Conservation (phyloP, 1,284 basidiomycete genomes). For the Moesziomyces sp. region DNA sequence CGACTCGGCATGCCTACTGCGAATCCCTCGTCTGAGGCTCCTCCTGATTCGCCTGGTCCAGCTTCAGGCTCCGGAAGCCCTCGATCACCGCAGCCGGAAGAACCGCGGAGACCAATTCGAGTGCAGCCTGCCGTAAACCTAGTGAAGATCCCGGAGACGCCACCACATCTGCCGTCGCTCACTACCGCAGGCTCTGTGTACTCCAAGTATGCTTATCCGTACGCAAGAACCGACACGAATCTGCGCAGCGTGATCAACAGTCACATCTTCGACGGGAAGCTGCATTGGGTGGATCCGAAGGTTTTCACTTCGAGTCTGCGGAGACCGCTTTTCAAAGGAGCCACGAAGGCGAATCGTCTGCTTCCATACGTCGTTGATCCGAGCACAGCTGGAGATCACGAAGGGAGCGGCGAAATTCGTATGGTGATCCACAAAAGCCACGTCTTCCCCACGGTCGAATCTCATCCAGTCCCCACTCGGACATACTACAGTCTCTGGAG, state of each 20-base stretch:
- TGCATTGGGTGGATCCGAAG: not conserved
- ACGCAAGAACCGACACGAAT: not conserved
- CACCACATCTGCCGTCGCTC: not conserved
- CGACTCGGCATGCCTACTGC: too few relatives aligned
- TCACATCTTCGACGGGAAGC: constrained; percentile 2
- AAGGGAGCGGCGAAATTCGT: not conserved
- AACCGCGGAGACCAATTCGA: too few relatives aligned
- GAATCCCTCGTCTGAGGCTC: too few relatives aligned
- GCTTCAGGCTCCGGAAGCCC: too few relatives aligned
- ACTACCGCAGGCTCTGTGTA: too few relatives aligned
- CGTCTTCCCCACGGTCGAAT: too few relatives aligned
- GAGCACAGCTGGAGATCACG: not conserved
- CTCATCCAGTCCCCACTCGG: not conserved
- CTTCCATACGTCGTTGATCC: not conserved
- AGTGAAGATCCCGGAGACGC: not conserved
- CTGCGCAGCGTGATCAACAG: constrained; percentile 1
- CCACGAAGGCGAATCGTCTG: not conserved
- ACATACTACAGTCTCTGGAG: not conserved
- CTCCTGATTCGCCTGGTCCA: too few relatives aligned
- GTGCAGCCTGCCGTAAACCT: not conserved
- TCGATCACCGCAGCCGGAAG: too few relatives aligned
- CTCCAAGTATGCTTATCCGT: not conserved
- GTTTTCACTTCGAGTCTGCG: not conserved
- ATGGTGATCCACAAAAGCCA: not conserved
- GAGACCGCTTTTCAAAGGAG: not conserved